Base-by-base conservation (phyloP, 805 yeast genomes). In the Brettanomyces naardenensis region DNA sequence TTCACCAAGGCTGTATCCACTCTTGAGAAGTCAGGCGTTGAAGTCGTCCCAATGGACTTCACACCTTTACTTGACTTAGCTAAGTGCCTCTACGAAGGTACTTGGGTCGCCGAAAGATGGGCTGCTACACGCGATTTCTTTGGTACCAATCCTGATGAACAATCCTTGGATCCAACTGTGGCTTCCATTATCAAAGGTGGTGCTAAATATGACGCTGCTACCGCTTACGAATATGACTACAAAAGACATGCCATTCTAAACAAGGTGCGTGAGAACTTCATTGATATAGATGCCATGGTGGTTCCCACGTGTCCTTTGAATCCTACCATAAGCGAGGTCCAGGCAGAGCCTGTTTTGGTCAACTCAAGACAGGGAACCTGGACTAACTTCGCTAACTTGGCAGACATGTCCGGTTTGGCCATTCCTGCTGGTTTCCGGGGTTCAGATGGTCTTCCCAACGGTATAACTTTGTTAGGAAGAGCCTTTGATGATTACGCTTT, bases 71-170 rank as follows among this genome's bases (percentile, higher is more conserved):
- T 85, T 43, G 83, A 82, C 27, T 68, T 90, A 40, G 98, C 97
- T 14, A 75, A 75, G 49, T 84, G 92, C 54, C 69, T 90, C 27
- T 90, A 90, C 57, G 97, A 90, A 54, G 98, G 98, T 41, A 84
- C 97, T n/a, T 90, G 98, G 98, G 97, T 90, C 9, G 86, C 94
- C 19, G 98, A 90, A 65, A 75, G 98, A 49, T 88, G 78, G 63
- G 78, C 86, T 44, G 96, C 96, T 19, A 74, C 78, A 27, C 73
- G 75, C 48, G 85, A 81, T 30, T 83, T 82, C 48, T 69, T 85
- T 40, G 74, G 74, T 21, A 68, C 82, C 6, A 71, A 78, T 52
- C 88, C 92, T 15, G 86, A 92, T 23, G 66, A 58, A 31, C 69
- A 71, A 25, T 71, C 81, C 35, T 65, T 90, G 49, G 96, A 90